Evolutionary conservation across 768 basidiomycete genomes (phyloP), one percentile per base, ranked within the genome.

Genomic region (Termitomyces sp.): DNA sequence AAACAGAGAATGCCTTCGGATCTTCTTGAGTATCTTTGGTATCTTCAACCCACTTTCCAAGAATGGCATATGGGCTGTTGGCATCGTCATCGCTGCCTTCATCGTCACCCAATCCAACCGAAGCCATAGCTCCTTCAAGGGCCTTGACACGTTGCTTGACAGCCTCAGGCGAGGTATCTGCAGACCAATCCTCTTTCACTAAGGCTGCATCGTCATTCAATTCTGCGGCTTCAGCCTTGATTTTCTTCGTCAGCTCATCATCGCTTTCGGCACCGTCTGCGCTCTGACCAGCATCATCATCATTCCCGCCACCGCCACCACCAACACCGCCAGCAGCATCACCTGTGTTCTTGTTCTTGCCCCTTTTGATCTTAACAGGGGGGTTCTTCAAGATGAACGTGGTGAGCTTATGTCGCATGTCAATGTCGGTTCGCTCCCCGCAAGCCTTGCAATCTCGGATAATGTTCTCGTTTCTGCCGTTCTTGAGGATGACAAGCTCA

Each of bases 301-400:
- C 73, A 8, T 72, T 74, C 1, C 70, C 73, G 18, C 74, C 71
- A 26, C 63, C 61, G 26, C 63, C 67, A 9, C 67, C 69, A 14
- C 66, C 66, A 16, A 65, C 65, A 26, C 65, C 64, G 24, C 55
- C 61, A 43, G 66, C 65, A 18, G 69, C 70, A 46, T 67, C 68
- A 18, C 67, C 67, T 32, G 72, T 40, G 65, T 79, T 84, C 65
- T 79, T 85, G 57, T 79, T 82, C 67, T 82, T 85, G 47, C 77
- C 78, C 76, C 89, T 94, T 78, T 86, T 90, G 54, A 83, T 78
- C 66, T 87, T 91, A 76, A 90, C 88, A 53, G 95, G 96, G 44
- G 97, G 97, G 72, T 99, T 99, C 79, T 95, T 97, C 67, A 98
- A 67, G 70, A 99, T 97, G 79, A 92, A 99, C 1, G 95, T 94